Conservation (phyloP, 1,284 basidiomycete genomes). For the Moesziomyces antarcticus region DNA sequence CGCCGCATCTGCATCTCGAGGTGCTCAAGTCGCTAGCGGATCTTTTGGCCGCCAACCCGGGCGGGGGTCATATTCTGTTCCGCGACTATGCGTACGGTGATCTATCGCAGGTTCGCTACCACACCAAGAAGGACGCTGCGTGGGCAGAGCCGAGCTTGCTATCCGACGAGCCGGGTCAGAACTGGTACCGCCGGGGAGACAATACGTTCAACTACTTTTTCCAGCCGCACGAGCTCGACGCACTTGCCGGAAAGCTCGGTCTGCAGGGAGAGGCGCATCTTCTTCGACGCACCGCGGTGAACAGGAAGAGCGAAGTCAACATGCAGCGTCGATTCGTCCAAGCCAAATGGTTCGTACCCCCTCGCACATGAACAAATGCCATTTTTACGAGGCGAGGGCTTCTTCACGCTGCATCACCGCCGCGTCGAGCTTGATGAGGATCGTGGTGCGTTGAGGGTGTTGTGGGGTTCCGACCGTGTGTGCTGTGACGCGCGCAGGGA, state of each 20-base stretch:
- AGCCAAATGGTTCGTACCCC: conserved; percentile 52
- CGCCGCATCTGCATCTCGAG: conserved; percentile 57
- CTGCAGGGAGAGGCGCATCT: conserved; percentile 48
- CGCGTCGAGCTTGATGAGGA: conserved; percentile 65
- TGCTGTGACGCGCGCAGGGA: conserved; percentile 95
- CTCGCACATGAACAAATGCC: not conserved
- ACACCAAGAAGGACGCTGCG: conserved; percentile 58
- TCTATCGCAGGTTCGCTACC: conserved; percentile 67
- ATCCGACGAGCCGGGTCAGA: conserved; percentile 22
- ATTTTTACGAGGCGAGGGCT: conserved; percentile 31
- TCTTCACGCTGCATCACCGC: conserved; percentile 64
- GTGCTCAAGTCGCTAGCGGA: conserved; percentile 19
- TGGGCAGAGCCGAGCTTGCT: conserved; percentile 67
- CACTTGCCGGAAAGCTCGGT: conserved; percentile 26
- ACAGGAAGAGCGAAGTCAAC: conserved; percentile 33
- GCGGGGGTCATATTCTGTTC: conserved; percentile 58
- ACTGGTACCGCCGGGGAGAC: conserved; percentile 67
- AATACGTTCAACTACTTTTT: conserved; percentile 69
- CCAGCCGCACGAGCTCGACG: conserved; percentile 52
- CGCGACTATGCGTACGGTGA: conserved; percentile 68
- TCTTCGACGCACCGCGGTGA: conserved; percentile 25
- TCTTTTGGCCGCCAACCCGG: not conserved
- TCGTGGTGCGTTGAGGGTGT: conserved; percentile 73
- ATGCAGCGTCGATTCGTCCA: conserved; percentile 60
- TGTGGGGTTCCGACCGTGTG: conserved; percentile 88